These are phyloP conservation scores for Microcyclospora pomicola DNA, from an alignment of 2,329 filamentous ascomycete species.

Conservation along the genomic window DNA sequence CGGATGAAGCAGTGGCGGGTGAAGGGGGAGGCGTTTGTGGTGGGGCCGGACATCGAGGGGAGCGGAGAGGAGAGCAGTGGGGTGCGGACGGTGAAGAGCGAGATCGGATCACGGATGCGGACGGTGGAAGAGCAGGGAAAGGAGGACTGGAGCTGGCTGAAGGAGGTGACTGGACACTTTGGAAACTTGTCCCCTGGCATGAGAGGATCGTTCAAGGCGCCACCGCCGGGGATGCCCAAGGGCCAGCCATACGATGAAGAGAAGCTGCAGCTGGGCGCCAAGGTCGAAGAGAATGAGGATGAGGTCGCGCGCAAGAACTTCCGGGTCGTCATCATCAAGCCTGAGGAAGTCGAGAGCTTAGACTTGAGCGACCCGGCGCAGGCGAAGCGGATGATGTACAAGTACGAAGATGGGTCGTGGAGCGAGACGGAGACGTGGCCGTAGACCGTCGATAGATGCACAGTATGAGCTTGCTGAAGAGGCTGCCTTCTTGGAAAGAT, in stretches of 20 bases:
- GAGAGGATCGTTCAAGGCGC: constrained; percentile 55
- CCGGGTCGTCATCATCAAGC: constrained; percentile 72
- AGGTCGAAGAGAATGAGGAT: constrained; percentile 59
- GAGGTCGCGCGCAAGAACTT: constrained; percentile 59
- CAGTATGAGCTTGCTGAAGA: no score
- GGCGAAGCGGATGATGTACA: constrained; percentile 54
- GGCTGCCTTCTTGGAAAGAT: no score
- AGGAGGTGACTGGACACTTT: constrained; percentile 75
- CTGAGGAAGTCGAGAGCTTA: constrained; percentile 61
- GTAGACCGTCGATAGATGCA: constrained; percentile 16
- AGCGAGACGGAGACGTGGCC: constrained; percentile 56
- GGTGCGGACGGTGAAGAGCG: constrained; percentile 44
- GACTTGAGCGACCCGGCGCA: constrained; percentile 56
- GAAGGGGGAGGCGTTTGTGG: constrained; percentile 59
- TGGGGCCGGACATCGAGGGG: constrained; percentile 54
- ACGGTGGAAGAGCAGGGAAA: constrained; percentile 31
- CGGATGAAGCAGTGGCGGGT: constrained; percentile 72
- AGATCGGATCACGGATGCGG: constrained; percentile 51
- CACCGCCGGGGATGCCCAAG: constrained; percentile 34
- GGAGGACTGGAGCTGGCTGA: constrained; percentile 59
- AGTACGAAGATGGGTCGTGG: constrained; percentile 47
- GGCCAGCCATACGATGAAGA: constrained; percentile 32
- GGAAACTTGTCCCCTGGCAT: constrained; percentile 73
- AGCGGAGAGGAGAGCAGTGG: constrained; percentile 38
- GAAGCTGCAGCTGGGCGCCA: constrained; percentile 41